Evolutionary conservation across 2,329 filamentous ascomycete species (phyloP), one percentile per base, ranked within the genome.

Genomic region (Exophiala calicioides): DNA sequence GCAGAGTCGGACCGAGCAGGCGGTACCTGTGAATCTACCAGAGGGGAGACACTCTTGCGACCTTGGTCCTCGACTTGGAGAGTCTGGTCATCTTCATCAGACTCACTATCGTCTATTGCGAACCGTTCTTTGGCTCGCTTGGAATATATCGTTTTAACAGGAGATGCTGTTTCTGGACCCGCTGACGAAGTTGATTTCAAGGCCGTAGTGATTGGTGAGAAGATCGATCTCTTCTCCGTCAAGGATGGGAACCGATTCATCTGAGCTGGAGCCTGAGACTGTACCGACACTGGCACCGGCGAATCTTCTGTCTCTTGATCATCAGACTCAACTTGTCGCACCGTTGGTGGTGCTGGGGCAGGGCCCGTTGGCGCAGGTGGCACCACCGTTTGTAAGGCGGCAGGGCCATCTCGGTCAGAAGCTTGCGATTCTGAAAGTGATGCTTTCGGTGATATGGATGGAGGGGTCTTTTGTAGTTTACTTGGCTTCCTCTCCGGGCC

Each of bases 381-480:
- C 10, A 43, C 18, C 1, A 18, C 29, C 27, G 43, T 20, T 31
- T 46, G 50, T 16, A 32, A 69, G 13, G 57, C 46, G 2, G 53
- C 24, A 8, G 43, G 5, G 8, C 49, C 21, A 68, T 68, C 35
- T 71, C 69, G 32, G 69, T 75, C 65, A 52, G 49, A 51, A 29
- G 39, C 44, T 27, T 44, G 41, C 23, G 38, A 18, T 16, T 59
- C 57, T 6, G 53, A 58, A 15, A 64, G 57, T 21, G 66, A 65
- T 12, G 60, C 35, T 16, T 60, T 65, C 12, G 63, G 60, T n/a
- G 59, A 61, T 24, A 44, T 49, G 12, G 42, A 19, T 1, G 79
- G 76, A 47, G 78, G 77, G 44, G 78, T 77, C 65, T 90, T 90
- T 60, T 88, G 85, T 41, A 89, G 71, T 65, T 88, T 90, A 69